Base-by-base conservation (phyloP, 2,329 filamentous ascomycete species). In the Hymenoscyphus fraxineus region DNA sequence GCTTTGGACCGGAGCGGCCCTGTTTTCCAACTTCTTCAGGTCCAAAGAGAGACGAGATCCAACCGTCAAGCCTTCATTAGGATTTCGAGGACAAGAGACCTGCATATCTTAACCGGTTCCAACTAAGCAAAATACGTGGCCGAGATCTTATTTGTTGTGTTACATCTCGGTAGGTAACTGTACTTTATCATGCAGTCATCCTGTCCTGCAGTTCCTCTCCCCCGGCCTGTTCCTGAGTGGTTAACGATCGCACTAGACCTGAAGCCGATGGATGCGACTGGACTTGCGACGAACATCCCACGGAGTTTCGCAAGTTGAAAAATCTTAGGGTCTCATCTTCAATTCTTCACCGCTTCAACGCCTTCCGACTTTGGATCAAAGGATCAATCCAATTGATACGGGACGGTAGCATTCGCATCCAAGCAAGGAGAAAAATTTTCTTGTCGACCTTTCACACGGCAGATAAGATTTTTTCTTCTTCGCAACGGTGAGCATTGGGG, bases 261-360 rank as follows among this genome's bases (percentile, higher is more conserved):
- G 51, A 69, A 65, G 31, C 51, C 68, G 67, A 60, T 40, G 56
- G 63, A 67, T 71, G 70, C 70, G 67, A 71, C 39, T 41, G 58
- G 38, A 31, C 22, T 27, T 35, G 6, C 35, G 35, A 22, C 44
- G 44, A 51, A 41, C 22, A 61, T 62, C 61, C 61, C 56, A 39
- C 31, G 27, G 19, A 55, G 16, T 51, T 22, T 32, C 27, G 55
- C n/a, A 39, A 57, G 32, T 2, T 16, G 16, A 57, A 32, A 32
- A 10, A 12, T 58, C 16, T 58, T n/a, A 57, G 64, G 57, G 60
- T 13, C 40, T 57, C 51, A n/a, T 61, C 63, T 65, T 62, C 57
- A 47, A 12, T 54, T 59, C 61, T 65, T 68, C 68, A 70, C 68
- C 68, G 68, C 68, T 22, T 54, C 47, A 54, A 22, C 47, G 47